Base-by-base conservation (phyloP, 2,329 filamentous ascomycete species). In the Aspergillus sp. region DNA sequence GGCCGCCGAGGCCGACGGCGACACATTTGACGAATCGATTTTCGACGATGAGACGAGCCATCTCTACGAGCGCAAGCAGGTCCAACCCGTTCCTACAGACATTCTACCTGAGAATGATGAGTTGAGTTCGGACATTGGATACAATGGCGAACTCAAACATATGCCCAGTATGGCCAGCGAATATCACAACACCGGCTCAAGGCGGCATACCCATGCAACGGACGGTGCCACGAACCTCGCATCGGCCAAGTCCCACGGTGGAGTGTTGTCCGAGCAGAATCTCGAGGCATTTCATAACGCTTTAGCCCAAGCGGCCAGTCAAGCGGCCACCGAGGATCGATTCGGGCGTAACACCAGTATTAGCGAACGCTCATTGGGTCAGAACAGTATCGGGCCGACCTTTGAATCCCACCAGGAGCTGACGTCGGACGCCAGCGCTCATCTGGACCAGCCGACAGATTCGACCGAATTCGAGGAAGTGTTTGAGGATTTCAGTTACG, bases 271-370 rank as follows among this genome's bases (percentile, higher is more conserved):
- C 20, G 77, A 82, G 62, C 76, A 79, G 33, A 84, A 81, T 51
- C 74, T 88, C 17, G 84, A 84, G 40, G 87, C 84, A 1, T 93
- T 96, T 63, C 91, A 96, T 65, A 87, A 87, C 48, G 90, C 91
- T 1, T 78, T 97, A 4, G 90, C 90, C 1, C 86, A 88, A 44
- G 93, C 91, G 6, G 88, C 90, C 9, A 86, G 87, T 55, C 81
- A 87, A 65, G 90, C 91, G 5, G 87, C 85, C 19, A 84, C 84
- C 1, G 86, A 86, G 35, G 90, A 90, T 2, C 86, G 89, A 51
- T 93, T 95, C 60, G 77, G 82, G 14, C 81, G 89, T 13, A 79
- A 82, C 24, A 71, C 74, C 30, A 83, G 80, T 60, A 68, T 75
- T 22, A 76, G 71, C 49, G 69, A 75, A 67, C 60, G 59, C 16